phyloP scores from a whole-genome alignment of 2,329 filamentous ascomycete genomes.

The Fusarium transvaalense region DNA sequence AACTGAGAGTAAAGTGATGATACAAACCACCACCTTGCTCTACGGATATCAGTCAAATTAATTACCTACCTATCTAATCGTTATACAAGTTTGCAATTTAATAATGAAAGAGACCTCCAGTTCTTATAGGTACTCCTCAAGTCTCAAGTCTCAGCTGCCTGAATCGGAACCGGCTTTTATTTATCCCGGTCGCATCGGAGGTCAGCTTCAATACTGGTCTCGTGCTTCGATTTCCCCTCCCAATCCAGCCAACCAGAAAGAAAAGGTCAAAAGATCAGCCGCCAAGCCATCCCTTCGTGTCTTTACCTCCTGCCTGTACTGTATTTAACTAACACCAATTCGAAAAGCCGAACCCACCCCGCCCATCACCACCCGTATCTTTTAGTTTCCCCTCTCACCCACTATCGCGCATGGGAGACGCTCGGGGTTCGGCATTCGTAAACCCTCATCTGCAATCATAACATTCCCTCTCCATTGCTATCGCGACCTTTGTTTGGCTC shows the following conservation, averaged over 20 bases:
- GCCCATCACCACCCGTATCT: slow-evolving; percentile 31
- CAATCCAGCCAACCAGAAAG: slow-evolving; percentile 27
- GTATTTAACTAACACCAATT: slow-evolving; percentile 23
- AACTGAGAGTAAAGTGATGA: too few species aligned
- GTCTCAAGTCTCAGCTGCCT: not conserved
- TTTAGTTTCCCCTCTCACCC: slow-evolving; percentile 45
- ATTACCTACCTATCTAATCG: too few species aligned
- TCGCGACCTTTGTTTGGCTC: slow-evolving; percentile 46
- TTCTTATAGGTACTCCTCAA: too few species aligned
- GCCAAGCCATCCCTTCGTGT: slow-evolving; percentile 19
- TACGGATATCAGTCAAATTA: too few species aligned
- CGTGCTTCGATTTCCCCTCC: slow-evolving; percentile 17
- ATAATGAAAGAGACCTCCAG: not conserved
- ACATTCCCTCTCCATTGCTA: slow-evolving; percentile 41
- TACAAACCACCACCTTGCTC: too few species aligned
- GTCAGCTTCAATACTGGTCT: slow-evolving; percentile 23
- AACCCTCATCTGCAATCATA: slow-evolving; percentile 46
- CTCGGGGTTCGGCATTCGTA: slow-evolving; percentile 56
- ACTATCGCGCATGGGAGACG: slow-evolving; percentile 45
- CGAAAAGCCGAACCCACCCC: slow-evolving; percentile 46
- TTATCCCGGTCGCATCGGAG: slow-evolving; percentile 27
- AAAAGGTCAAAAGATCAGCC: slow-evolving; percentile 21
- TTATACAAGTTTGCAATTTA: not conserved
- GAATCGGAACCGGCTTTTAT: slow-evolving; percentile 26
- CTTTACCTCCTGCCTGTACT: slow-evolving; percentile 3